A percentile compares a stretch with the other conserved stretches of the same genome.
Evolutionary conservation across 441 rosid genomes (phyloP).

Genomic region (Eruca vesicaria): DNA sequence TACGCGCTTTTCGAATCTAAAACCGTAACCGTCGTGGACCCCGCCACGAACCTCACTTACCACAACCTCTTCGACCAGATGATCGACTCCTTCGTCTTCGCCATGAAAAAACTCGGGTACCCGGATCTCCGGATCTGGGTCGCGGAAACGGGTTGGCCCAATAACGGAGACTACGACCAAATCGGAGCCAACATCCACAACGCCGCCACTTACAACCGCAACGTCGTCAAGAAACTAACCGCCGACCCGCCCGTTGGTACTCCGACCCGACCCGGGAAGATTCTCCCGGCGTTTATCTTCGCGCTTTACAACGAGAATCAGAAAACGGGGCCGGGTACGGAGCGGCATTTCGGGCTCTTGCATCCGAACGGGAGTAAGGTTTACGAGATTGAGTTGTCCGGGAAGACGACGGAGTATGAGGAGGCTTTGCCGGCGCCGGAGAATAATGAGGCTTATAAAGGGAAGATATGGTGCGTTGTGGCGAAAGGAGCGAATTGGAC

Average conservation of each 20-base stretch:
- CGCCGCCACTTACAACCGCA: slow-evolving; percentile 83
- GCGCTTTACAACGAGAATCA: slow-evolving; percentile 81
- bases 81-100: slow-evolving; percentile 70
- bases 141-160: slow-evolving; percentile 99
- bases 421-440: slow-evolving; percentile 59
- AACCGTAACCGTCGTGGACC: slow-evolving; percentile 58
- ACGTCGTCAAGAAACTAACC: slow-evolving; percentile 54
- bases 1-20: slow-evolving; percentile 62
- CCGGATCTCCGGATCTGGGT: slow-evolving; percentile 65
- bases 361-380: slow-evolving; percentile 66
- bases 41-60: slow-evolving; percentile 58
- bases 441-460: slow-evolving; percentile 73
- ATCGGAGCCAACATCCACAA: slow-evolving; percentile 81
- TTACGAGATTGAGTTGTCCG: slow-evolving; percentile 68
- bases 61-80: slow-evolving; percentile 85
- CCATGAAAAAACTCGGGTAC: slow-evolving; percentile 73
- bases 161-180: slow-evolving; percentile 73
- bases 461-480: slow-evolving; percentile 85
- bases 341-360: slow-evolving; percentile 79
- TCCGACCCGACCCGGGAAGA: slow-evolving; percentile 70
- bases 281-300: slow-evolving; percentile 62
- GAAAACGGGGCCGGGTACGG: slow-evolving; percentile 87
- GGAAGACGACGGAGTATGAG: slow-evolving; percentile 45
- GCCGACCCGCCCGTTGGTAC: slow-evolving; percentile 66
- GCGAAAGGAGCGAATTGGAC: slow-evolving; percentile 57